phyloP scores from a whole-genome alignment of 2,329 filamentous ascomycete genomes.

The Fusarium miscanthi region DNA sequence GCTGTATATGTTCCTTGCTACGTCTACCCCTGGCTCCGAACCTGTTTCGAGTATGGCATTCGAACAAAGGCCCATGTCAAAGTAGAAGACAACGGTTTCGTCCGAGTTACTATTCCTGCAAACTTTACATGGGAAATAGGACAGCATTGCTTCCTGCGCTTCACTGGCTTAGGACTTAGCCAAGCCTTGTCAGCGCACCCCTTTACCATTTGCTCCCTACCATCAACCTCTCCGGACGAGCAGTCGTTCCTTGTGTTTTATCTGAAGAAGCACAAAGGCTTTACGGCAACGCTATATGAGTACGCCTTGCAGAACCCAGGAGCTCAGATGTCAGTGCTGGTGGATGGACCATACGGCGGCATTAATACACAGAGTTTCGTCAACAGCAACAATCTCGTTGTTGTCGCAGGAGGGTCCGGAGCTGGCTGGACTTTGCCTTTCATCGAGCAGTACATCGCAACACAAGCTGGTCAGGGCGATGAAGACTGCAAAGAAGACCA shows the following conservation, averaged over 20 bases:
- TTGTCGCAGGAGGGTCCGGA: neutral
- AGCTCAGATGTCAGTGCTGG: neutral
- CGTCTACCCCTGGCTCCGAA: neutral
- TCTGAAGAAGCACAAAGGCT: neutral
- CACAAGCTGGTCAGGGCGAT: neutral
- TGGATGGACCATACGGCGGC: neutral
- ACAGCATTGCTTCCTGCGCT: neutral
- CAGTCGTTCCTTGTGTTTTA: neutral
- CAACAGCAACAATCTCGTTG: neutral
- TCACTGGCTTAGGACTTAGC: neutral
- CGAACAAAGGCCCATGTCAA: neutral
- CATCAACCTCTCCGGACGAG: accelerated
- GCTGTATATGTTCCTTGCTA: neutral
- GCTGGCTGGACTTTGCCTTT: neutral
- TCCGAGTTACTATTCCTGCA: neutral
- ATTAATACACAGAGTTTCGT: neutral
- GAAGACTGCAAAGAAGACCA: neutral
- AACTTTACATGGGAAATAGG: neutral
- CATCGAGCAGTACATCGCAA: neutral
- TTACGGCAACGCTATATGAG: neutral
- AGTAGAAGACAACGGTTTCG: neutral
- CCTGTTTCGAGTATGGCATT: neutral
- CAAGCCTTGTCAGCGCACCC: neutral
- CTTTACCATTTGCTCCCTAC: neutral
- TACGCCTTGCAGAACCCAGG: neutral